Percentiles rank a stretch among this genome's conserved stretches.
These are phyloP conservation scores for Venustampulla echinocandica DNA, from an alignment of 495 filamentous ascomycete genomes.

Conservation along the genomic window DNA sequence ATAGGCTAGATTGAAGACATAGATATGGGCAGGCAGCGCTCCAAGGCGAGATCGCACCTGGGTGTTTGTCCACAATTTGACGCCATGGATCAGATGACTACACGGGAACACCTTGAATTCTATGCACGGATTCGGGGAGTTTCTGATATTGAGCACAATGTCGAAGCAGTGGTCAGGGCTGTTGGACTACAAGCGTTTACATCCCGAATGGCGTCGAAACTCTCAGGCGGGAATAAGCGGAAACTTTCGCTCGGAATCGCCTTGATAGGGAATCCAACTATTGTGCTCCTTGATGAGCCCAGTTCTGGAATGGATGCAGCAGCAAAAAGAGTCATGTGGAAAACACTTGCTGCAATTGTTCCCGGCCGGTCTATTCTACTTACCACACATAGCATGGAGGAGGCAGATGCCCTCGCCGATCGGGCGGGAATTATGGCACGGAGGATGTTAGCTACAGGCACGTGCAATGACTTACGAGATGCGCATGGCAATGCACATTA, in stretches of 20 bases:
- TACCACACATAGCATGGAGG: constrained; percentile 77
- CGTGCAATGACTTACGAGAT: constrained; percentile 47
- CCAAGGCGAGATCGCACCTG: constrained; percentile 57
- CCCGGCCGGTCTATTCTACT: constrained; percentile 54
- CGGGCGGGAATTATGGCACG: constrained; percentile 64
- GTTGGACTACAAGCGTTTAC: constrained; percentile 52
- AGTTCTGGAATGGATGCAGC: constrained; percentile 63
- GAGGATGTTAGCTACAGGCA: constrained; percentile 62
- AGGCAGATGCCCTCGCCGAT: constrained; percentile 63
- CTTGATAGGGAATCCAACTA: constrained; percentile 65
- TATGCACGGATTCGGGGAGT: constrained; percentile 67
- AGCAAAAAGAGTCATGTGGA: constrained; percentile 70
- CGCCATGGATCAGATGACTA: constrained; percentile 59
- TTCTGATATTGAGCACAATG: constrained; percentile 52
- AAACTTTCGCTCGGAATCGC: constrained; percentile 69
- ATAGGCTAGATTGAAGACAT: constrained; percentile 70
- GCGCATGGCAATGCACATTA: constrained; percentile 54
- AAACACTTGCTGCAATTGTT: constrained; percentile 48
- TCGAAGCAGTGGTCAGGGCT: constrained; percentile 46
- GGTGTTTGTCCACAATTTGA: constrained; percentile 76
- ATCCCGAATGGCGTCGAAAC: constrained; percentile 51
- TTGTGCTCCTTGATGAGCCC: constrained; percentile 65
- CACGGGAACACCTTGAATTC: constrained; percentile 61
- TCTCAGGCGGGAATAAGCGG: constrained; percentile 67
- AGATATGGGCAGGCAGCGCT: constrained; percentile 54